phyloP scores from a whole-genome alignment of 495 filamentous ascomycete genomes.

The Penicillium nucicola region DNA sequence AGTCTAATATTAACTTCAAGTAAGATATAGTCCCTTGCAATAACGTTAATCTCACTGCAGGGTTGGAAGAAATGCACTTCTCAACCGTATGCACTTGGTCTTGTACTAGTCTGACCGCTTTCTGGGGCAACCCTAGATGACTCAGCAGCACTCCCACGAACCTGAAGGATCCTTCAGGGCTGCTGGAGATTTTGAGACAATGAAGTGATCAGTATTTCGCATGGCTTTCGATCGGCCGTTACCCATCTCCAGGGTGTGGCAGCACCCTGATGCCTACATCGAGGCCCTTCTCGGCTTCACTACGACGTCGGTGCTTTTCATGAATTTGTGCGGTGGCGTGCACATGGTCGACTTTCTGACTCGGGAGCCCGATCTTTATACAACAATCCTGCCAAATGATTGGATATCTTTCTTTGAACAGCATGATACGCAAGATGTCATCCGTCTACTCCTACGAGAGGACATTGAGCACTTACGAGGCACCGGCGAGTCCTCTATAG shows the following conservation, averaged over 20 bases:
- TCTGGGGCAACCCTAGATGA: too few relatives aligned
- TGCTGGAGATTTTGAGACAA: neutral
- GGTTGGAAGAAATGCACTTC: too few relatives aligned
- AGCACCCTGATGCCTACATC: conserved; percentile 67
- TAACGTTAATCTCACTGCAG: too few relatives aligned
- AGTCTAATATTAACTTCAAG: too few relatives aligned
- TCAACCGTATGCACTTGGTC: too few relatives aligned
- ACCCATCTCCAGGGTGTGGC: conserved; percentile 56
- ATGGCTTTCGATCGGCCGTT: conserved; percentile 40
- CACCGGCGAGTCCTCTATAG: neutral
- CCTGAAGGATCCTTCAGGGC: neutral
- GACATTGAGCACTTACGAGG: conserved; percentile 47
- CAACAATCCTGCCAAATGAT: conserved; percentile 64
- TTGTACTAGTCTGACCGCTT: too few relatives aligned
- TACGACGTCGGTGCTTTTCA: conserved; percentile 72
- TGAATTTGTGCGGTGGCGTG: conserved; percentile 84
- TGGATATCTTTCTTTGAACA: conserved; percentile 77
- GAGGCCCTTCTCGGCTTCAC: conserved; percentile 73
- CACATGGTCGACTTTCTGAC: conserved; percentile 97
- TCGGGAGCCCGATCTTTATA: conserved; percentile 75
- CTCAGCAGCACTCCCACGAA: neutral
- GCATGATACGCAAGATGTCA: conserved; percentile 65
- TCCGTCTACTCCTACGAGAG: conserved; percentile 76
- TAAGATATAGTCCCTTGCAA: too few relatives aligned
- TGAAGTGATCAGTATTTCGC: neutral